Conservation (phyloP, 2,329 filamentous ascomycete species). For the Diaporthe capsici region DNA sequence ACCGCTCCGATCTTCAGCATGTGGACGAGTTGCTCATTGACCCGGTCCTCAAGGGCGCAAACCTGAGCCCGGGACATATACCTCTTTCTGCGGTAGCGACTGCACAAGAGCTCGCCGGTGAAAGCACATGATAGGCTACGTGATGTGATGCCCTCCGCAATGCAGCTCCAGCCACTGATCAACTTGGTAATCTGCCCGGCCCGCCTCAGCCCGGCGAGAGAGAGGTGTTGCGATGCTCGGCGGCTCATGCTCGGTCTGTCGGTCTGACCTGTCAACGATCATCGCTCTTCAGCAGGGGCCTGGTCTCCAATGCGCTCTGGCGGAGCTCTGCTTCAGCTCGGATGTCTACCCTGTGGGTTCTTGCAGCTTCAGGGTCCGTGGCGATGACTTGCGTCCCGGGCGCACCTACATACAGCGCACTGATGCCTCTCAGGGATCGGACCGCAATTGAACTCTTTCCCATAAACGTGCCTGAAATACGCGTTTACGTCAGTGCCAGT, state of each 20-base stretch:
- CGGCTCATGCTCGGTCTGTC: conserved; percentile 26
- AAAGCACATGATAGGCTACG: conserved; percentile 19
- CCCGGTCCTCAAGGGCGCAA: conserved; percentile 13
- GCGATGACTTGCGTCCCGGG: conserved; percentile 18
- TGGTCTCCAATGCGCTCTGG: not conserved
- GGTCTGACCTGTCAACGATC: conserved; percentile 13
- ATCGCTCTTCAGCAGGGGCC: not conserved
- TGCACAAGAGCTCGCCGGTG: conserved; percentile 4
- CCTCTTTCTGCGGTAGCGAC: conserved; percentile 27
- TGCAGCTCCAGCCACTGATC: conserved; percentile 10
- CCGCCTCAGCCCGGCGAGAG: conserved; percentile 12
- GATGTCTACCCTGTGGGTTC: not conserved
- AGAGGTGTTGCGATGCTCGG: conserved; percentile 20
- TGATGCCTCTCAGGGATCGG: not conserved
- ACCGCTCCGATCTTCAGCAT: not conserved
- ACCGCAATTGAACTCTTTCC: not conserved
- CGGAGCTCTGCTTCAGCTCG: not conserved
- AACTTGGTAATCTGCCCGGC: conserved; percentile 22
- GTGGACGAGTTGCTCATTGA: not conserved
- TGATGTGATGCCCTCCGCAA: conserved; percentile 20
- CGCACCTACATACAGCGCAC: not conserved
- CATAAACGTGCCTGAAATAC: conserved; percentile 3
- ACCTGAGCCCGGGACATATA: conserved; percentile 21
- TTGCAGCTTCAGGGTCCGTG: conserved; percentile 3
- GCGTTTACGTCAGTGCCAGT: not conserved